Base-by-base conservation (phyloP, 495 filamentous ascomycete genomes). In the Collariella sp. region DNA sequence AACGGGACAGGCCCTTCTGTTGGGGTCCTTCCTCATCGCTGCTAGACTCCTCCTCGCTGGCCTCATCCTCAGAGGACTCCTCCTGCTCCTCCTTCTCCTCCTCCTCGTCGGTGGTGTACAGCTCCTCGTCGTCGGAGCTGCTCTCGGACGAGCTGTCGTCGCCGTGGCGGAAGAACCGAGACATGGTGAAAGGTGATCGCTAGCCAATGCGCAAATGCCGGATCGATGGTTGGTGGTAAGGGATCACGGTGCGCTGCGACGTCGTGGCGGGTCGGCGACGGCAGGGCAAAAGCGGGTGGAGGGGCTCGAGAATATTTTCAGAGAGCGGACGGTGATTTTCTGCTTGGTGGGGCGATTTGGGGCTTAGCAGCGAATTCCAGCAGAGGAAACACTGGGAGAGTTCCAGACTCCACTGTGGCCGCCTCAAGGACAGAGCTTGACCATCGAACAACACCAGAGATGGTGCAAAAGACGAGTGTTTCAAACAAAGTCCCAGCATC, bases 91-190 rank as follows among this genome's bases (percentile, higher is more conserved):
- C 61, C 47, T 74, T 50, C 40, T 79, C 73, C 66, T 83, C 76
- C 51, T 76, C 79, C 63, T 83, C 82, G 67, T 84, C 85, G 59
- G 82, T 83, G 66, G 82, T 84, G 80, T 91, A 91, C 69, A 94
- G 79, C 73, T 91, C 87, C 75, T 90, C 86, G 72, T 96, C 91
- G 67, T 94, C 89, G 57, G 86, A 87, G 67, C 87, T 94, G 68
- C 80, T 81, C 70, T 83, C 83, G 61, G 78, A 74, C 64, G 88
- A 93, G 73, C 89, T 91, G 78, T 89, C 91, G 74, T 89, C 87
- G 70, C 85, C 86, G 62, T 84, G 84, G 72, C 89, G 86, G 82
- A 97, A 97, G 77, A 98, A 98, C 69, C 91, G 87, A 81, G 93
- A 97, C 85, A 89, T 90, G 52, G 58, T 83, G 66, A 58, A 63